These are phyloP conservation scores for Nemania diffusa DNA, from an alignment of 2,329 filamentous ascomycete species.

Conservation along the genomic window DNA sequence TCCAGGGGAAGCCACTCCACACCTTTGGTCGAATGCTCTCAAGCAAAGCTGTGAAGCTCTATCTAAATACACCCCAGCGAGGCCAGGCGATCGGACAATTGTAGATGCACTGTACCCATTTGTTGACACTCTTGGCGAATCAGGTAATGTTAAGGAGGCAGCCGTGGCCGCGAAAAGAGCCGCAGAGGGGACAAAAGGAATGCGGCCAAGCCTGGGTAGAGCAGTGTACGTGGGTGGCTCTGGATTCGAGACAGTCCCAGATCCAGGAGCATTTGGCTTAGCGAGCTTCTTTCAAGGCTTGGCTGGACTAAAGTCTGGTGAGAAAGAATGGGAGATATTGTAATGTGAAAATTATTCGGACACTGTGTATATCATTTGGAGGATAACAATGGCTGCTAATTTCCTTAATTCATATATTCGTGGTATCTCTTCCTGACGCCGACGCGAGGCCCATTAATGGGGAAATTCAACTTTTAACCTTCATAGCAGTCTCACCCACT, in stretches of 20 bases:
- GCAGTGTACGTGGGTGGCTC: constrained; percentile 83
- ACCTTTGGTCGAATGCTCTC: constrained; percentile 72
- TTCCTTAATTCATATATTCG: constrained; percentile 33
- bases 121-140: constrained; percentile 74
- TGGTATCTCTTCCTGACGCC: constrained; percentile 42
- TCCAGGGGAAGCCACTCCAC: constrained; percentile 53
- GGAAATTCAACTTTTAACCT: constrained; percentile 26
- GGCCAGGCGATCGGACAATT: constrained; percentile 87
- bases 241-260: constrained; percentile 74
- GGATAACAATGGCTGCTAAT: constrained; percentile 27
- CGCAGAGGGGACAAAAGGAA: constrained; percentile 86
- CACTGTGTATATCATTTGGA: constrained; percentile 31
- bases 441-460: constrained; percentile 29
- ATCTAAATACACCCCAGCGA: constrained; percentile 86
- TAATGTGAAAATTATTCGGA: constrained; percentile 30
- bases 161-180: constrained; percentile 79
- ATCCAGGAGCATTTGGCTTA: constrained; percentile 77
- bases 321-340: constrained; percentile 53
- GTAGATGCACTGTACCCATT: constrained; percentile 93
- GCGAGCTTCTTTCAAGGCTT: constrained; percentile 85
- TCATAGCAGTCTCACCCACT: constrained; percentile 13
- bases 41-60: constrained; percentile 76
- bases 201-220: constrained; percentile 88
- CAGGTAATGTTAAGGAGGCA: constrained; percentile 75
- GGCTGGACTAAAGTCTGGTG: constrained; percentile 63